phyloP scores from a whole-genome alignment of 1,139 yeast species.

The Lodderomyces beijingensis region DNA sequence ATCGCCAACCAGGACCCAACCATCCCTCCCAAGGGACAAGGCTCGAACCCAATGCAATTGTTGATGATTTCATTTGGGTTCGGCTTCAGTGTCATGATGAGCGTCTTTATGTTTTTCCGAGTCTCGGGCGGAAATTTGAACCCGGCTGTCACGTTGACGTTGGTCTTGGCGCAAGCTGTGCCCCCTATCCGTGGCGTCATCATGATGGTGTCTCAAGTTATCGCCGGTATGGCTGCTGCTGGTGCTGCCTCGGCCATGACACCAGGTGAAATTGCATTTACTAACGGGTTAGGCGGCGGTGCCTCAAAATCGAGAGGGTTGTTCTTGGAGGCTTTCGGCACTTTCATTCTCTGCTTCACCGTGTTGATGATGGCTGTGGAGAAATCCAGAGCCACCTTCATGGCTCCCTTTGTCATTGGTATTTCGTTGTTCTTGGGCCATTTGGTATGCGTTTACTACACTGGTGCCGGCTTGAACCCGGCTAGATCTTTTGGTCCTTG shows the following conservation, averaged over 20 bases:
- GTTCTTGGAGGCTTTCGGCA: conserved; percentile 80
- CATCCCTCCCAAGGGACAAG: conserved; percentile 27
- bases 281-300: conserved; percentile 71
- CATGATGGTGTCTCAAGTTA: conserved; percentile 63
- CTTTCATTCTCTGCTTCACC: conserved; percentile 66
- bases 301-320: conserved; percentile 72
- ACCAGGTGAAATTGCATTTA: conserved; percentile 73
- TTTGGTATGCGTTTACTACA: conserved; percentile 74
- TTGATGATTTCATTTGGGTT: conserved; percentile 84
- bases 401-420: conserved; percentile 86
- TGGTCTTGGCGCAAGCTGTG: conserved; percentile 67
- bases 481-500: conserved; percentile 88
- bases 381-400: conserved; percentile 67
- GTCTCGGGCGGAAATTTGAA: conserved; percentile 88
- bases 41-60: conserved; percentile 63
- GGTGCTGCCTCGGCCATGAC: conserved; percentile 87
- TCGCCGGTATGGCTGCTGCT: conserved; percentile 91
- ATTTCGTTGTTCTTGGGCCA: conserved; percentile 78
- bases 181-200: conserved; percentile 68
- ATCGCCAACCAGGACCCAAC: conserved; percentile 68
- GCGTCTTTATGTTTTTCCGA: conserved; percentile 70
- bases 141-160: conserved; percentile 80
- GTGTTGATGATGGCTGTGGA: conserved; percentile 85
- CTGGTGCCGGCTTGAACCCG: conserved; percentile 92
- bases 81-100: conserved; percentile 80